Evolutionary conservation across 805 yeast genomes (phyloP).

Genomic region (Allodekkera sacchari): DNA sequence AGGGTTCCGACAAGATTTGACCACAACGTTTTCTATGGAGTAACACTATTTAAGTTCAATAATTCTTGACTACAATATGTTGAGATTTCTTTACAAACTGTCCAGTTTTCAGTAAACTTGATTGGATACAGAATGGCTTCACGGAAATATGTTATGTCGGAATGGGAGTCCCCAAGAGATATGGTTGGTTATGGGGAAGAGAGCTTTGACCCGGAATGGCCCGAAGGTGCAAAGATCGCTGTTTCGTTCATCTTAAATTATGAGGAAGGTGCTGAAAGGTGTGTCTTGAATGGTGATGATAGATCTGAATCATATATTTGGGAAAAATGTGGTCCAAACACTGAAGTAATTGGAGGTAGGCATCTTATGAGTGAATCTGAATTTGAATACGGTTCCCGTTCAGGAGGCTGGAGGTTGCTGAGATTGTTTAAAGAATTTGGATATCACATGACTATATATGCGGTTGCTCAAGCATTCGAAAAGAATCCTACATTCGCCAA

Average conservation of each 20-base stretch:
- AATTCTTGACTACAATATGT: too few species aligned
- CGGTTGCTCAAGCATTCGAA: constrained; percentile 31
- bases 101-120: too few species aligned
- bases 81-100: too few species aligned
- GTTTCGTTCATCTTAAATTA: constrained; percentile 20
- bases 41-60: too few species aligned
- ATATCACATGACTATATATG: constrained; percentile 27
- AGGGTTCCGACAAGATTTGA: too few species aligned
- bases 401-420: constrained; percentile 18
- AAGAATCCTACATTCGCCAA: constrained; percentile 26
- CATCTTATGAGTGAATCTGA: constrained; percentile 12
- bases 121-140: too few species aligned
- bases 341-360: constrained; percentile 9
- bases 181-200: constrained; percentile 19
- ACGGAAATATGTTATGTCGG: constrained; percentile 9
- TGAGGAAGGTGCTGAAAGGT: constrained; percentile 22
- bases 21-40: too few species aligned
- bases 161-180: constrained; percentile 8
- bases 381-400: constrained; percentile 12
- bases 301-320: constrained; percentile 12
- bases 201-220: constrained; percentile 20
- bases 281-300: constrained; percentile 10
- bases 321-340: constrained; percentile 9
- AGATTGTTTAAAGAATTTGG: constrained; percentile 25
- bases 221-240: constrained; percentile 16